Evolutionary conservation across 441 rosid species (phyloP), one percentile per base, ranked within the genome.

Genomic region (Francoa sonchifolia): DNA sequence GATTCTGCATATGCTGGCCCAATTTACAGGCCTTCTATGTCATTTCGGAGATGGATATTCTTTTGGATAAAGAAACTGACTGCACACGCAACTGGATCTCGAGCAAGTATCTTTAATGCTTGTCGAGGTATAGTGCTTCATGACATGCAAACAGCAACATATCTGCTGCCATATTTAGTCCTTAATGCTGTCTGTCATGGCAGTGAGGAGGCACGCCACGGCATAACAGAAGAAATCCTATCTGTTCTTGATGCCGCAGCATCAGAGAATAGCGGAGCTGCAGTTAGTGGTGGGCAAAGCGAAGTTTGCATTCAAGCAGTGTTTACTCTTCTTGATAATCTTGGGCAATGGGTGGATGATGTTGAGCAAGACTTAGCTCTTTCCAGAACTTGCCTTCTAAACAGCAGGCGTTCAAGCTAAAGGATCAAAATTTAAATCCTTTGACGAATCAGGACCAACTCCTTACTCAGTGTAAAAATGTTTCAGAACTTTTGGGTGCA

Each of bases 261-360:
- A 26, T 79, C 89, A 21, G 96, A 76, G 61, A 75, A 62, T 47
- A 75, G 74, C 62, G 77, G 79, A 21, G 79, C 70, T 61, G 65
- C 77, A 31, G 61, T 68, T 61, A 57, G 63, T 59, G 73, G 68
- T 58, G 84, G 94, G 47, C 88, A 79, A 55, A 81, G 78, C 65
- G 95, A 92, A 65, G 96, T 92, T 64, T 92, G 99, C 67, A 71
- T 79, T 59, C 97, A 92, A 70, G 89, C 97, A 59, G 81, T 84
- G 35, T 92, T 92, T 61, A 84, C 92, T 54, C 95, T 92, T 68
- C 93, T 92, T 15, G 99, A 92, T 71, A 92, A 87, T 68, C 95
- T 92, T 45, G 97, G 94, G 58, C 97, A 87, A 68, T 92, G 99
- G 99, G 87, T 77, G 63, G 99, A 87, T 52, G 97, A 87, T 61